Evolutionary conservation across 768 basidiomycete genomes (phyloP).

Genomic region (button mushroom (Agaricus bisporus)): DNA sequence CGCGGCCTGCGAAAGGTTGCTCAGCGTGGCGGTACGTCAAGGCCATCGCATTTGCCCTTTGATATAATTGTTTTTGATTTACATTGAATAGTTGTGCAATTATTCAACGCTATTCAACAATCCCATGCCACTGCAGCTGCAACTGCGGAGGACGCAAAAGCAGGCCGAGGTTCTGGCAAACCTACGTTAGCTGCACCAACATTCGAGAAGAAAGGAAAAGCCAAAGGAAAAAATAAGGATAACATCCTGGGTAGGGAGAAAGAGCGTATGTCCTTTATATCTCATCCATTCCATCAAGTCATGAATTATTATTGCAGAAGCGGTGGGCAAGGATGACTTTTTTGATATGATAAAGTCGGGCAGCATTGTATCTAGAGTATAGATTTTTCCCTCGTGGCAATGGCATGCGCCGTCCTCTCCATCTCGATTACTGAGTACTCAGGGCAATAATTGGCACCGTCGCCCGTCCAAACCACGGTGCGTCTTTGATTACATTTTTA

Average conservation of each 20-base stretch:
- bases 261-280: slow-evolving; percentile 37
- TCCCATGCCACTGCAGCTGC: slow-evolving; percentile 55
- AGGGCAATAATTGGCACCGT: too few relatives aligned
- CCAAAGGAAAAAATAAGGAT: slow-evolving; percentile 49
- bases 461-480: too few relatives aligned
- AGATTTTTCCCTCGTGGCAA: slow-evolving; percentile 11
- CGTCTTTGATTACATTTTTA: too few relatives aligned
- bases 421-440: too few relatives aligned
- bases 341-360: slow-evolving; percentile 81
- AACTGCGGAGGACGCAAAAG: slow-evolving; percentile 53
- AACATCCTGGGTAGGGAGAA: slow-evolving; percentile 48
- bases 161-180: slow-evolving; percentile 64
- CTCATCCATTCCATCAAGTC: background rate
- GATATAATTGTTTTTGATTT: background rate
- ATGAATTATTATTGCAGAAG: slow-evolving; percentile 28
- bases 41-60: background rate
- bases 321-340: slow-evolving; percentile 67
- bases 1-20: slow-evolving; percentile 75
- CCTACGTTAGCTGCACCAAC: slow-evolving; percentile 64
- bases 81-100: slow-evolving; percentile 57
- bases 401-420: too few relatives aligned
- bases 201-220: slow-evolving; percentile 41
- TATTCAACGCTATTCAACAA: slow-evolving; percentile 84
- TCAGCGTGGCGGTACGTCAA: slow-evolving; percentile 67
- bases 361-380: slow-evolving; percentile 69